Evolutionary conservation across 208 protist genomes (phyloP).

Genomic region (Leptomonas pyrrhocoris): DNA sequence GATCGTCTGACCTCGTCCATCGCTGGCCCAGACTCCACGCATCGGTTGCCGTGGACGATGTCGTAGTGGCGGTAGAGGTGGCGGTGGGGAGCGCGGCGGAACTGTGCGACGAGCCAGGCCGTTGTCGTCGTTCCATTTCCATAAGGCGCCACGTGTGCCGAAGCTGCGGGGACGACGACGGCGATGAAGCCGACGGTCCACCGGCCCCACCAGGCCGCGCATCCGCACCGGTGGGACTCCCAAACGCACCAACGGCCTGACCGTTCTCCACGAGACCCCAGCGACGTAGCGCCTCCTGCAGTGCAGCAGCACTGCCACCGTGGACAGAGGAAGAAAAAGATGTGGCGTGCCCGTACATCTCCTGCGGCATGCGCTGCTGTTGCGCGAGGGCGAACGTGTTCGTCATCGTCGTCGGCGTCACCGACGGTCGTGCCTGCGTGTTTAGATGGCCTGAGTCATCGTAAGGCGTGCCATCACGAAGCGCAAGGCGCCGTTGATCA

Average conservation of each 20-base stretch:
- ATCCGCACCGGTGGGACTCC: neutral
- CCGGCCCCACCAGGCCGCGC: neutral
- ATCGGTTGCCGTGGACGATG: neutral
- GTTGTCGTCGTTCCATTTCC: slow-evolving; percentile 1
- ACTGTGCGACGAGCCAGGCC: no score
- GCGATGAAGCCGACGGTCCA: neutral
- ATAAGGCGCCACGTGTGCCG: slow-evolving; percentile 30
- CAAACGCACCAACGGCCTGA: neutral
- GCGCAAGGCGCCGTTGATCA: slow-evolving; percentile 19
- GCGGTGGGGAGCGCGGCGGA: no score
- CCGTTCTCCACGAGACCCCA: slow-evolving; percentile 6
- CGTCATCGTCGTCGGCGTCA: neutral
- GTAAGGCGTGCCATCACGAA: neutral
- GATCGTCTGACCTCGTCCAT: slow-evolving; percentile 29
- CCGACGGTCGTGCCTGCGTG: neutral
- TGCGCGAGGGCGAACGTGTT: no score
- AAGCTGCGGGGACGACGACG: neutral
- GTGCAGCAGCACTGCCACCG: neutral
- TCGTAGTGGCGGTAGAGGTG: neutral
- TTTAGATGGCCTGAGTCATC: neutral
- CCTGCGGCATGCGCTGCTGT: neutral
- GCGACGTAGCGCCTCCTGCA: slow-evolving; percentile 20
- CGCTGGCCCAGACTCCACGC: slow-evolving; percentile 20
- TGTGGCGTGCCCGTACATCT: neutral
- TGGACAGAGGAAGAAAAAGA: no score